Conservation (phyloP, 1,284 basidiomycete species). For the Mycena citricolor region DNA sequence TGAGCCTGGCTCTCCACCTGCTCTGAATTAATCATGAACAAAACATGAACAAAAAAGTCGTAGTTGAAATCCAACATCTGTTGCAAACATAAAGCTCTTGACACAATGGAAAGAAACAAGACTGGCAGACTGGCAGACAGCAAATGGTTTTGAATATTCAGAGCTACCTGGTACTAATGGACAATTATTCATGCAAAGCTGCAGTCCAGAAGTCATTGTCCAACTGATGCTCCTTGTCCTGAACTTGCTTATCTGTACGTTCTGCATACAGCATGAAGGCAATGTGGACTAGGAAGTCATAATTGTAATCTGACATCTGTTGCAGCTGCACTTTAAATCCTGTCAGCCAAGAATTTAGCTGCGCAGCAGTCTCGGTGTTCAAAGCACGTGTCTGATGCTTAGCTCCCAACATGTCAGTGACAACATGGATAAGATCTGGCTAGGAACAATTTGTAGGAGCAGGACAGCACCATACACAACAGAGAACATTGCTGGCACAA, state of each 20-base stretch:
- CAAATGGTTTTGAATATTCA: too few relatives aligned
- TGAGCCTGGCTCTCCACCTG: too few relatives aligned
- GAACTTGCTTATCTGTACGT: constrained; percentile 22
- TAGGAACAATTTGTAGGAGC: constrained; percentile 31
- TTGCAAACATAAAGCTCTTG: too few relatives aligned
- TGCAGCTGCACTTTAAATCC: constrained; percentile 28
- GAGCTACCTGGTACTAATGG: too few relatives aligned
- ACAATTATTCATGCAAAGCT: too few relatives aligned
- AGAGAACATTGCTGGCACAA: constrained; percentile 16
- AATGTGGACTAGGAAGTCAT: constrained; percentile 26
- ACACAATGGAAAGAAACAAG: too few relatives aligned
- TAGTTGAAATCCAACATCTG: constrained; percentile 1
- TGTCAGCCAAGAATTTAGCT: constrained; percentile 31
- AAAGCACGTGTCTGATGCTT: constrained; percentile 26
- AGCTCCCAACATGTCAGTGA: constrained; percentile 22
- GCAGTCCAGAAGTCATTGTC: constrained; percentile 25
- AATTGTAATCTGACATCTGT: constrained; percentile 27
- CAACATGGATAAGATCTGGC: constrained; percentile 28
- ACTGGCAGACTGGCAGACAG: too few relatives aligned
- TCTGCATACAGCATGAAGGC: constrained; percentile 28
- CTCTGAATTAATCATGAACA: background rate
- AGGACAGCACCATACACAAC: constrained; percentile 32
- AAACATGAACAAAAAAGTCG: constrained; percentile 1
- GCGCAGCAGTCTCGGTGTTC: constrained; percentile 33
- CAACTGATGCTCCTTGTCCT: constrained; percentile 18